phyloP scores from a whole-genome alignment of 2,329 filamentous ascomycete genomes.

The Didymella arachidicola region DNA sequence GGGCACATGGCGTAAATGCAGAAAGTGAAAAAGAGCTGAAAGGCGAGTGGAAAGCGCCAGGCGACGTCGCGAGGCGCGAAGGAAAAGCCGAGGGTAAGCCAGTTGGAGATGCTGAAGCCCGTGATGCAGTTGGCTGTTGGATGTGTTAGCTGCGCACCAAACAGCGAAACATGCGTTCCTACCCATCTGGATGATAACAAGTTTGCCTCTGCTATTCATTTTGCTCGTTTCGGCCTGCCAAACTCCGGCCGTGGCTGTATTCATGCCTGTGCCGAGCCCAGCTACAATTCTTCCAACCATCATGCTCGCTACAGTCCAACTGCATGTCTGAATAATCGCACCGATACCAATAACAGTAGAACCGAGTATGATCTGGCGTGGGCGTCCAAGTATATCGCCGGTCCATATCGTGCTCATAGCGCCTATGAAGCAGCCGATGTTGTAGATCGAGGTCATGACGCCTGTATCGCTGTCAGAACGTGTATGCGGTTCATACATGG shows the following conservation, averaged over 20 bases:
- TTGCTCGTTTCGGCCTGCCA: conserved; percentile 59
- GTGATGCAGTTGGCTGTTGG: conserved; percentile 52
- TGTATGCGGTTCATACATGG: not conserved
- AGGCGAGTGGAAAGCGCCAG: conserved; percentile 61
- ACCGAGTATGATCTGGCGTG: conserved; percentile 65
- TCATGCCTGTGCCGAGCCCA: conserved; percentile 57
- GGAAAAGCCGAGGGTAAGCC: conserved; percentile 54
- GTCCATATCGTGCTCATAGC: conserved; percentile 55
- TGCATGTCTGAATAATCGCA: conserved; percentile 49
- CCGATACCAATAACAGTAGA: conserved; percentile 52
- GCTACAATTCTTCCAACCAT: conserved; percentile 54
- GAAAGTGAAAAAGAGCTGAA: conserved; percentile 66
- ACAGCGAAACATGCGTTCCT: not conserved
- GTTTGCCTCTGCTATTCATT: conserved; percentile 55
- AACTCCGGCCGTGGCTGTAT: conserved; percentile 59
- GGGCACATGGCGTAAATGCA: conserved; percentile 61
- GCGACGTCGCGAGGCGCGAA: conserved; percentile 49
- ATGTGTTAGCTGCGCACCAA: conserved; percentile 3
- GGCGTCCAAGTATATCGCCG: conserved; percentile 67
- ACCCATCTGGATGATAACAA: conserved; percentile 58
- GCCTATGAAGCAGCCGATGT: conserved; percentile 56
- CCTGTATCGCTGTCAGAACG: conserved; percentile 27
- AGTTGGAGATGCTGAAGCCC: conserved; percentile 55
- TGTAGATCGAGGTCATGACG: conserved; percentile 53
- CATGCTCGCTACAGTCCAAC: conserved; percentile 49